Percentiles rank a stretch among this genome's conserved stretches.
Evolutionary conservation across 2,329 filamentous ascomycete species (phyloP).

Genomic region (Pyrenophora seminiperda): DNA sequence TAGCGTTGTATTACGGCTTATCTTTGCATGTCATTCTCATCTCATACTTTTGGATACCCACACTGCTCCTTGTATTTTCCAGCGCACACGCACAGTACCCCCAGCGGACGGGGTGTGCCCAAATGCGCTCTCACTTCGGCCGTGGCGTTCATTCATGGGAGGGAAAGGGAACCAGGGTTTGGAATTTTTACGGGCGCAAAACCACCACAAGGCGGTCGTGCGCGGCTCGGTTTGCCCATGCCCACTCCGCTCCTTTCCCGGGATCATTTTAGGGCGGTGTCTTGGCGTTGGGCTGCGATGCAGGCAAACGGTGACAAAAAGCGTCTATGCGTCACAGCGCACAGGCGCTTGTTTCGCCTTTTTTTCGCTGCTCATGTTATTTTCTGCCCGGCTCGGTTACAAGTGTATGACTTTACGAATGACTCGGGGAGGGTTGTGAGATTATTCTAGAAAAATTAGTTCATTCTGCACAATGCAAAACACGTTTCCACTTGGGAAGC

Average conservation of each 20-base stretch:
- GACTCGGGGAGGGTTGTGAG: background rate
- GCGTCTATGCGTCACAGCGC: conserved; percentile 7
- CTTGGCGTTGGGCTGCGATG: conserved; percentile 17
- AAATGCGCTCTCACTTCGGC: conserved; percentile 20
- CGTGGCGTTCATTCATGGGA: conserved; percentile 24
- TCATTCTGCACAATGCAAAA: background rate
- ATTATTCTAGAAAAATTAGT: conserved; percentile 14
- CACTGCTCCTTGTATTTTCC: conserved; percentile 19
- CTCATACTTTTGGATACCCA: conserved; percentile 33
- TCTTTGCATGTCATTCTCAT: conserved; percentile 12
- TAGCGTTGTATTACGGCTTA: background rate
- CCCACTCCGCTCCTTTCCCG: conserved; percentile 2
- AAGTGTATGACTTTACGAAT: conserved; percentile 7
- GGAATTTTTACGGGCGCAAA: too few relatives aligned
- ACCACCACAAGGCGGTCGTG: too few relatives aligned
- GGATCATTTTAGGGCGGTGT: conserved; percentile 1
- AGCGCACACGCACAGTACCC: conserved; percentile 7
- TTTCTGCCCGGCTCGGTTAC: conserved; percentile 6
- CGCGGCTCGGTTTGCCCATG: too few relatives aligned
- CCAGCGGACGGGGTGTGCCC: conserved; percentile 6
- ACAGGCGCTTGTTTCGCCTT: background rate
- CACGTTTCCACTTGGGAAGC: too few relatives aligned
- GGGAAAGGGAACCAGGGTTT: conserved; percentile 15
- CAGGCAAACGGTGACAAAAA: conserved; percentile 5
- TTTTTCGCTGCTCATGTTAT: conserved; percentile 4